Base-by-base conservation (phyloP, 208 protist species). In the Crithidia acanthocephali region DNA sequence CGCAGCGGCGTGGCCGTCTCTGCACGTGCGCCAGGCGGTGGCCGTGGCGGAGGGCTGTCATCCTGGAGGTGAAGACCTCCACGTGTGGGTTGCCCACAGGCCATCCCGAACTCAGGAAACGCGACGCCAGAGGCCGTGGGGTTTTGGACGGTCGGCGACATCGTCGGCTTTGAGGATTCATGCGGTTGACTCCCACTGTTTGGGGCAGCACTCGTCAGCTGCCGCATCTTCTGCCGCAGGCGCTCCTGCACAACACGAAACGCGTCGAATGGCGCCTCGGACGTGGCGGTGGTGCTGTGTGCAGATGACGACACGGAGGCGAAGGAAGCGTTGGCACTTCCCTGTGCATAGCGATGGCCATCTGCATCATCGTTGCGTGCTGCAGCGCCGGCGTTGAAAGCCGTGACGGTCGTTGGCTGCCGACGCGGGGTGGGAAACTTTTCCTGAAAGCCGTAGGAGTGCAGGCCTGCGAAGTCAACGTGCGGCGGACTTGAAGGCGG, bases 201-300 rank as follows among this genome's bases (percentile, higher is more conserved):
- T n/a, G 50, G 56, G 2, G 45, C 6, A 25, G 1, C 6, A 18
- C 8, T 44, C 0, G 61, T 61, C 25, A 84, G 74, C 33, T 65
- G 40, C 42, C 58, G 62, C 64, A 93, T 74, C 59, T 93, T 93
- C 32, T 85, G 65, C 1, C 81, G 80, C 55, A 91, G 47, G 10
- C 84, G 80, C 37, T 78, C 71, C 61, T 91, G 85, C 23, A 93
- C 73, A 0, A 70, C 83, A 22, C 78, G 64, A 37, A 90, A 86
- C 0, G 84, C 80, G 60, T 92, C 87, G 72, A 92, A 90, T 1
- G 52, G 52, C 8, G 30, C 22, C 20, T 57, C 64, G 6, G 60
- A 40, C 32, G 45, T 27, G n/a, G 23, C 3, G 23, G 47, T 22
- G 2, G 62, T 6, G 48, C 50, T 58, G 62, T 16, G 47, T 0